Conservation (phyloP, 495 filamentous ascomycete genomes). For the Mytilinidion resinicola region DNA sequence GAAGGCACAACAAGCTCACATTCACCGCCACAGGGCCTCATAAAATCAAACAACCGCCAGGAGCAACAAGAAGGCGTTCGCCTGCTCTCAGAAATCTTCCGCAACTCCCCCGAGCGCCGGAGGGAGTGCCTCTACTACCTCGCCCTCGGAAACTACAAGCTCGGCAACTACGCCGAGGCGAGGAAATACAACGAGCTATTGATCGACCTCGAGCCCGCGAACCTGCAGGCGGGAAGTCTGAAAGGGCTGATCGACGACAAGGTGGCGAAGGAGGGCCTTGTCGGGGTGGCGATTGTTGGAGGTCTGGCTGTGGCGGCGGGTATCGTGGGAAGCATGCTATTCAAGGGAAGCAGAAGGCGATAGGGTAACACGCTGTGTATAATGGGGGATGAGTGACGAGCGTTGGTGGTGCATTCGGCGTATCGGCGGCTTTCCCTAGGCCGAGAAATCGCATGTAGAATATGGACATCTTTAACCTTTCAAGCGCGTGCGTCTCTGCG, state of each 20-base stretch:
- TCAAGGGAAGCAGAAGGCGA: constrained; percentile 60
- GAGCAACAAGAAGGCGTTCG: constrained; percentile 96
- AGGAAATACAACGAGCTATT: constrained; percentile 88
- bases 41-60: constrained; percentile 74
- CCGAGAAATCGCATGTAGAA: not conserved
- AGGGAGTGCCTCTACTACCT: constrained; percentile 98
- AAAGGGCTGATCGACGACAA: constrained; percentile 87
- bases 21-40: constrained; percentile 62
- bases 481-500: not conserved
- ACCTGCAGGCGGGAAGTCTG: constrained; percentile 82
- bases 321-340: constrained; percentile 79
- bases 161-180: constrained; percentile 94
- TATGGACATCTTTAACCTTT: not conserved
- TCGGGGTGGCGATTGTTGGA: constrained; percentile 95
- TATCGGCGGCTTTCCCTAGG: not conserved
- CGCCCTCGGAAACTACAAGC: constrained; percentile 92
- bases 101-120: constrained; percentile 79
- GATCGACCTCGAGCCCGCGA: constrained; percentile 79
- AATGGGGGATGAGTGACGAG: not conserved
- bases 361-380: constrained; percentile 3
- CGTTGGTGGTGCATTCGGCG: not conserved
- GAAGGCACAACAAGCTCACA: not conserved
- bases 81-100: constrained; percentile 94
- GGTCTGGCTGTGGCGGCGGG: constrained; percentile 89
- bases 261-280: constrained; percentile 84